Evolutionary conservation across 768 basidiomycete genomes (phyloP), one percentile per base, ranked within the genome.

Genomic region (Sporobolomyces roseus): DNA sequence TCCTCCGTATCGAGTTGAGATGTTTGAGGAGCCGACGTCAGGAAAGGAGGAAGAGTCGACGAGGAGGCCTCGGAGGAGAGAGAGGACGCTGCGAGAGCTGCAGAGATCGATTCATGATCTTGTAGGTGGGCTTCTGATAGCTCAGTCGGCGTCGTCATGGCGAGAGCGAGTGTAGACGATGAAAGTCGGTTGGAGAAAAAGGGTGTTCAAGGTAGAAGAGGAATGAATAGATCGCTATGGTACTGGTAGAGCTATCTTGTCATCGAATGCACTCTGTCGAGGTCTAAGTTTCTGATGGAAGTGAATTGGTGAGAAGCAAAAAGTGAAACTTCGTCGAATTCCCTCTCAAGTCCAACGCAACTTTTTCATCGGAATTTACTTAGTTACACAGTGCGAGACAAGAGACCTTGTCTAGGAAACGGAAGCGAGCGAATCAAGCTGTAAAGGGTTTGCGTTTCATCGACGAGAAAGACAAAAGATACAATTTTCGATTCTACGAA

Each of bases 51-150:
- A 27, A 58, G 27, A 17, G 13, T 12, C 25, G 56, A 27, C 3
- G 56, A 27, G 2, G 58, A 21, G 43, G 43, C 4, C 10, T 8
- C 2, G 58, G 45, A 29, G n/a, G 58, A 60, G 45, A 46, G 29
- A 19, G 43, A 60, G 14, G 58, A 33, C 17, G 58, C 45, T 29
- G 32, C 58, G 36, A 60, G 36, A 2, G 58, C 43, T 6, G 58
- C 58, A 23, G 58, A 60, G 45, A 60, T 38, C 27, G 49, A 5
- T n/a, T 60, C 58, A 29, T 60, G 58, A 35, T 60, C 58, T 33
- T 60, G 58, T n/a, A 60, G 32, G 45, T 60, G 58, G 23, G 58
- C 58, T 30, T 60, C 58, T 46, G 58, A 60, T 17, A 60, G 58
- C 58, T 60, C 58, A 1, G 58, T 25, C 2, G 58, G 45, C 3